Percentiles rank a stretch among this genome's conserved stretches.
phyloP scores from a whole-genome alignment of 1,284 basidiomycete species.

The Fomes fomentarius region DNA sequence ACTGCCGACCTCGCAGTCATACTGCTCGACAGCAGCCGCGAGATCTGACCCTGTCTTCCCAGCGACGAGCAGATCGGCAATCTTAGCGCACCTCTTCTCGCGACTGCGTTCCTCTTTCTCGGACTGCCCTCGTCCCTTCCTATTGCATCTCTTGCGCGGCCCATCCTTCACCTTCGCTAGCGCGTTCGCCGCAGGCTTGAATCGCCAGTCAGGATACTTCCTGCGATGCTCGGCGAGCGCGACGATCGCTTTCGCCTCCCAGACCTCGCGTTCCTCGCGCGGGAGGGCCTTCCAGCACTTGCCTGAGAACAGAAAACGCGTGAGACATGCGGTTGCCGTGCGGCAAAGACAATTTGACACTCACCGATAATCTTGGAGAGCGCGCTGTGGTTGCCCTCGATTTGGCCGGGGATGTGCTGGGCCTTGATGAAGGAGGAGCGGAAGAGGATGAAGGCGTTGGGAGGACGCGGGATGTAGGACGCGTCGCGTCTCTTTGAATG shows the following conservation, averaged over 20 bases:
- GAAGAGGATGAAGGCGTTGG: slow-evolving; percentile 96
- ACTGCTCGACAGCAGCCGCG: slow-evolving; percentile 50
- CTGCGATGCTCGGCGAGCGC: slow-evolving; percentile 80
- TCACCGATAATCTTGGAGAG: slow-evolving; percentile 52
- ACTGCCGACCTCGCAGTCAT: slow-evolving; percentile 32
- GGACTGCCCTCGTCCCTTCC: slow-evolving; percentile 42
- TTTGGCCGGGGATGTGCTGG: slow-evolving; percentile 74
- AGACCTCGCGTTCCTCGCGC: slow-evolving; percentile 63
- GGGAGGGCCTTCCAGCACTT: slow-evolving; percentile 66
- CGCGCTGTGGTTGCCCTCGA: slow-evolving; percentile 81
- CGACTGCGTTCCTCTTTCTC: slow-evolving; percentile 43
- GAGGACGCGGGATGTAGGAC: slow-evolving; percentile 85
- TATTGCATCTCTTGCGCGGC: slow-evolving; percentile 30
- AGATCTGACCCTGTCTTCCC: slow-evolving; percentile 54
- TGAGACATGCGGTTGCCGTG: slow-evolving; percentile 20
- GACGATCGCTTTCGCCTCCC: slow-evolving; percentile 75
- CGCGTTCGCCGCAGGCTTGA: slow-evolving; percentile 63
- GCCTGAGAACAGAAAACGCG: slow-evolving; percentile 37
- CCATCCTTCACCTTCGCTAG: slow-evolving; percentile 51
- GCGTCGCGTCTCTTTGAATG: slow-evolving; percentile 53
- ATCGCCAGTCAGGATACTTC: slow-evolving; percentile 79
- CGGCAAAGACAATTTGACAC: slow-evolving; percentile 16
- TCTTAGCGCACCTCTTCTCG: slow-evolving; percentile 49
- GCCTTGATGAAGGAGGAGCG: slow-evolving; percentile 85
- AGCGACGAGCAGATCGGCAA: slow-evolving; percentile 53